Evolutionary conservation across 345 rosid species (phyloP), one percentile per base, ranked within the genome.

Genomic region (Eutrema heterophyllum): DNA sequence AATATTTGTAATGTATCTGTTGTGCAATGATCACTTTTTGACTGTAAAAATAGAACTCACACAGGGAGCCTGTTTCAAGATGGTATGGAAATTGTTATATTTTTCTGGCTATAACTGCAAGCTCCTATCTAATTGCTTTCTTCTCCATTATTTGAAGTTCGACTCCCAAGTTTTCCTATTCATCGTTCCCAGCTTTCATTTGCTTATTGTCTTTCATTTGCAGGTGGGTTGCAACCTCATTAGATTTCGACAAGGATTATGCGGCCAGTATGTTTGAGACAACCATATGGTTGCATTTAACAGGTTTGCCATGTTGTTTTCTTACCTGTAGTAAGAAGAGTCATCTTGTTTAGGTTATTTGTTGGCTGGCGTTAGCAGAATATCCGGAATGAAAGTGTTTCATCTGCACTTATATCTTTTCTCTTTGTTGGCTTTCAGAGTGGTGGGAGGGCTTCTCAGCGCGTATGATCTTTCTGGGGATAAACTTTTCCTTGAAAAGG

Each of bases 361-460:
- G 36, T 48, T 71, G 63, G 35, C 8, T 65, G 24, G 43, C 27
- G 21, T 56, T 55, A 46, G 33, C 33, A 35, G 27, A 21, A 41
- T 36, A 41, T 65, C 61, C 58, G 68, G 21, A 21, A 43, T 10
- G 36, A 12, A 24, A 26, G 9, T 64, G 11, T 67, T 43, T 44
- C 49, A 51, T 58, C 35, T 41, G 49, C 53, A n/a, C 21, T 64
- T 58, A 58, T 16, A 44, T 29, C 53, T 30, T 54, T 49, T 69
- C 57, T 38, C 58, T 74, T 76, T 76, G 8, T 60, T 76, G 67
- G 67, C 71, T 80, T 53, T 64, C 84, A 96, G 99, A 83, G 99
- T 96, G 77, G 94, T 96, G 15, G 99, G 99, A 70, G 98, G 98
- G 50, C 97, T 96, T 81, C 98, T 96, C 69, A 96, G 99, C 76